Base-by-base conservation (phyloP, 2,329 filamentous ascomycete species). In the Aureobasidium mangrovei region DNA sequence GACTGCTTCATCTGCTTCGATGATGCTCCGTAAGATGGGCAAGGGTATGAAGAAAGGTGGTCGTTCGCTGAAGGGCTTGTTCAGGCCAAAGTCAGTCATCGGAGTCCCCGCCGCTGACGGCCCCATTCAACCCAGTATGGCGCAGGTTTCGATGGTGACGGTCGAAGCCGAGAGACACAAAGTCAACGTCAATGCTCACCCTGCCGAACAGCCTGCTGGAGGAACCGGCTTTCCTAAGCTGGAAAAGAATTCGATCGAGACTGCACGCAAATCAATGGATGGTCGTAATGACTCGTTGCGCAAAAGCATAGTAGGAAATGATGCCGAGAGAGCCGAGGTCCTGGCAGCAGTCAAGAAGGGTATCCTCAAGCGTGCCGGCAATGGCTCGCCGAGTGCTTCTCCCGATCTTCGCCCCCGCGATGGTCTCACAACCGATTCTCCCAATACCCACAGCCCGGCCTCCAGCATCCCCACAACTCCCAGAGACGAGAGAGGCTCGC, bases 1-100 rank as follows among this genome's bases (percentile, higher is more conserved):
- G 3, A 94, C 88, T 7, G 88, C 88, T 24, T 94, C 89, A 5
- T 94, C 88, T 24, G 88, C 88, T 33, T 94, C 89, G 31, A 83
- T 94, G 63, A 94, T 94, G 88, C 86, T 98, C 61, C 84, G 93
- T 52, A 98, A 98, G 75, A 98, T 98, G 93, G 93, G 93, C 54
- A 89, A 90, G 60, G 91, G 91, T n/a, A 86, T 97, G 83, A 97
- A 95, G 79, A 94, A 93, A 72, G 85, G 89, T 49, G 86, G 86
- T 18, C 81, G 91, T 45, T 96, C 91, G 27, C 81, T 98, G 53
- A 94, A 94, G 61, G 93, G 93, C 28, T 77, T 98, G 6, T 98
- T 98, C 74, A 80, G 93, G 59, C 91, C 93, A 0, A 98, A 97
- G 70, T 97, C 91, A 1, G 78, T 95, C 12, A 80, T 91, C 62